These are phyloP conservation scores for Uronychia binucleata DNA, from an alignment of 73 alveolate genomes.

Conservation along the genomic window DNA sequence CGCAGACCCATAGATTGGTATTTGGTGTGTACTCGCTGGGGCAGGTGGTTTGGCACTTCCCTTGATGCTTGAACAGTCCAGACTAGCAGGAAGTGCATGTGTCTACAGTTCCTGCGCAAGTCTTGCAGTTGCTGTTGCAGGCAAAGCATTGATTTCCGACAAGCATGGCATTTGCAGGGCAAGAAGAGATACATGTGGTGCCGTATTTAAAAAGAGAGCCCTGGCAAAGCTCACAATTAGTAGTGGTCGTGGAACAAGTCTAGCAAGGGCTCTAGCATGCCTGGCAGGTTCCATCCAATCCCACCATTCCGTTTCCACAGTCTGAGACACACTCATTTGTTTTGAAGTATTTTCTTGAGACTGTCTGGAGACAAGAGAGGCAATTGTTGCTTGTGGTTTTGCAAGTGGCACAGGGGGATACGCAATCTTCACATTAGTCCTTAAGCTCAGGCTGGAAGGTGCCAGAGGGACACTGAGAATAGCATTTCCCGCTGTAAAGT, in stretches of 20 bases:
- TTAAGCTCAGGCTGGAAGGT: neutral
- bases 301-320: neutral
- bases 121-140: neutral
- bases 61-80: neutral
- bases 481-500: neutral
- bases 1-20: conserved; percentile 3
- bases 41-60: conserved; percentile 15
- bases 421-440: neutral
- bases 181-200: neutral
- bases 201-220: neutral
- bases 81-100: conserved; percentile 12
- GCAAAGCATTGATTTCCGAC: neutral
- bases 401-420: neutral
- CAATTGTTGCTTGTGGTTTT: neutral
- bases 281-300: neutral
- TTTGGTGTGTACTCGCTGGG: conserved; percentile 17
- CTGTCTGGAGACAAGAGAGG: neutral
- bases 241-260: neutral
- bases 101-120: neutral
- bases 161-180: neutral
- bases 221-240: neutral
- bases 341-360: neutral
- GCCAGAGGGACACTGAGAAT: neutral
- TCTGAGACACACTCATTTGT: neutral
- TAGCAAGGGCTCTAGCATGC: neutral